phyloP scores from a whole-genome alignment of 495 filamentous ascomycete genomes.

The Trichoderma reesei region DNA sequence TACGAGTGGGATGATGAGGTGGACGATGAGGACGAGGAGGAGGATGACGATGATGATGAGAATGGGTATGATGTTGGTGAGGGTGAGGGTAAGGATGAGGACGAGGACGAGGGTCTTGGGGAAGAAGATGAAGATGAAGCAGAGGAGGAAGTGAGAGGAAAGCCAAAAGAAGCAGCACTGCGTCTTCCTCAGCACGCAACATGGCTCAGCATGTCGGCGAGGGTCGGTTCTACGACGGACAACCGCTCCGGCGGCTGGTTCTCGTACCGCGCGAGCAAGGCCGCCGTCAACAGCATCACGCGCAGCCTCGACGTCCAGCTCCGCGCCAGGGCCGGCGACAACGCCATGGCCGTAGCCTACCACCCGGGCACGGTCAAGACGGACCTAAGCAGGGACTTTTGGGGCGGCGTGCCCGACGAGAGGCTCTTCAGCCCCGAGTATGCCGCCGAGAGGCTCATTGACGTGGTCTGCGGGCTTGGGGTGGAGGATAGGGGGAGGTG shows the following conservation, averaged over 20 bases:
- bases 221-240: conserved; percentile 65
- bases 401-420: conserved; percentile 46
- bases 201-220: conserved; percentile 62
- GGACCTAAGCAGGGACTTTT: conserved; percentile 61
- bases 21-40: no score
- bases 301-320: conserved; percentile 69
- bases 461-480: conserved; percentile 37
- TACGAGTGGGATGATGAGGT: not conserved
- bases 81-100: no score
- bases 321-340: conserved; percentile 38
- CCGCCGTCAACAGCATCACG: conserved; percentile 57
- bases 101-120: not conserved
- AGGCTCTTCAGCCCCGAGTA: conserved; percentile 54
- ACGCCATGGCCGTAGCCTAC: conserved; percentile 56
- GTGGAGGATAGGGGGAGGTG: conserved; percentile 51
- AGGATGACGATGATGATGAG: no score
- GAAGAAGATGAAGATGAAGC: not conserved
- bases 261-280: conserved; percentile 64
- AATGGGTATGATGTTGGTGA: no score
- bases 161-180: not conserved
- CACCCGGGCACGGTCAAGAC: conserved; percentile 81
- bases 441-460: conserved; percentile 49
- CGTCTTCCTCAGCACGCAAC: conserved; percentile 37
- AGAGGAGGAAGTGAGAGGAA: not conserved
- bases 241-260: conserved; percentile 67